Conservation (phyloP, 2,329 filamentous ascomycete genomes). For the Geosmithia morbida region DNA sequence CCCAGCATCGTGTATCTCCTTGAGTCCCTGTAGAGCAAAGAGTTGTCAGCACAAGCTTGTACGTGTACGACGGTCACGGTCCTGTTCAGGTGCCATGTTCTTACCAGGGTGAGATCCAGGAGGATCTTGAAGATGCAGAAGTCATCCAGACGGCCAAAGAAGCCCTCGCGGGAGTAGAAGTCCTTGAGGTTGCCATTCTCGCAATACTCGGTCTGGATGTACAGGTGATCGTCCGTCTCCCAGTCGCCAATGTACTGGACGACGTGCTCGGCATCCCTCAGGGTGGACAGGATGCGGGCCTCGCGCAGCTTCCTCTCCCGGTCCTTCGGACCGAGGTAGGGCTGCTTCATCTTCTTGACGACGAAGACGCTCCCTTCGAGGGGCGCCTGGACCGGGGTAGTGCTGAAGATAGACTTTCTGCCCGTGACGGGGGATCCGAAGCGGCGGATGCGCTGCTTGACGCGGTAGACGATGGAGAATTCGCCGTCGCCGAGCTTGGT, state of each 20-base stretch:
- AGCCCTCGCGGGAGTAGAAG: constrained; percentile 71
- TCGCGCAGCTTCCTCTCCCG: constrained; percentile 76
- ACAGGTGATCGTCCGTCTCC: constrained; percentile 75
- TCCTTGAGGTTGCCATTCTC: constrained; percentile 83
- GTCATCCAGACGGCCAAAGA: constrained; percentile 79
- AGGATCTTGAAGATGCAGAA: constrained; percentile 98
- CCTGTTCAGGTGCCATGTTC: constrained; percentile 23
- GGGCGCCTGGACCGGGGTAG: neutral
- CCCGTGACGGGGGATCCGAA: neutral
- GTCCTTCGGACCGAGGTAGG: constrained; percentile 65
- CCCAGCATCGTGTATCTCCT: constrained; percentile 77
- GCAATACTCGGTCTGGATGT: constrained; percentile 96
- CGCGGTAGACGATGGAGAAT: constrained; percentile 85
- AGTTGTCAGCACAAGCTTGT: too few relatives aligned
- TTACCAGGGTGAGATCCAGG: constrained; percentile 69
- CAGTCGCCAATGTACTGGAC: constrained; percentile 74
- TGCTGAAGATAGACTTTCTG: neutral
- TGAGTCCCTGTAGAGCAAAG: constrained; percentile 49
- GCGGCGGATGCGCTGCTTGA: constrained; percentile 27
- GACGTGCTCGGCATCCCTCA: constrained; percentile 72
- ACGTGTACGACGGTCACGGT: too few relatives aligned
- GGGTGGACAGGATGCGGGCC: constrained; percentile 61
- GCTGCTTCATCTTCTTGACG: constrained; percentile 82
- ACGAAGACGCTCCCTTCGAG: constrained; percentile 56
- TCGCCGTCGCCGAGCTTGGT: constrained; percentile 75